Base-by-base conservation (phyloP, 2,329 filamentous ascomycete genomes). In the Neopestalotiopsis sp. region DNA sequence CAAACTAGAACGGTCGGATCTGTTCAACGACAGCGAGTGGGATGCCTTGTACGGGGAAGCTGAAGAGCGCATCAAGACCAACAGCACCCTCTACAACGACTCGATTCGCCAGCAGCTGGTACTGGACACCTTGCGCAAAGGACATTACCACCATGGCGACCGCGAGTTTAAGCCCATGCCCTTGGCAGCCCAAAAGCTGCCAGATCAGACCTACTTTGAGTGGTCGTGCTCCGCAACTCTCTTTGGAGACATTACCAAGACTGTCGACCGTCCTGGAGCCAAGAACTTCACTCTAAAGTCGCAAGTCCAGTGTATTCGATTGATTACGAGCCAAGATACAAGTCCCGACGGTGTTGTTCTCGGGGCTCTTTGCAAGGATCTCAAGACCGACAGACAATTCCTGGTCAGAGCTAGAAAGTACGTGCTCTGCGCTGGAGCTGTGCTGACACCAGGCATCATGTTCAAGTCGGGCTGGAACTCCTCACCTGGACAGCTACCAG, bases 391-490 rank as follows among this genome's bases (percentile, higher is more conserved):
- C 56, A 38, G 69, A 40, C 49, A 68, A 1, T 69, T 68, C 9
- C 45, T 72, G 2, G 66, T 76, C 5, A 61, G 69, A 34, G 76
- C 76, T 14, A 71, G 73, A 40, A 73, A 72, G 17, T 76, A 72
- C 62, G 72, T 75, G 14, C 42, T 77, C 52, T 76, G 75, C 38
- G 76, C 69, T 24, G 76, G 75, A 1, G 70, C 74, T 6, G 67
- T 74, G 3, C 69, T 76, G 9, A 77, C 75, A 1, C 72, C 74
- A 13, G 75, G 75, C 13, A 75, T 77, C 32, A 52, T 75, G 34
- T 70, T 65, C 61, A 71, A 71, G 45, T 72, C 71, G 5, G 42
- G 42, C 17, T 49, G 42, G 42, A 49, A 49, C 42, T 49, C 42
- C 12, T 49, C 42, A 4, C 42, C 42, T 14, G 42, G 14, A 49